Base-by-base conservation (phyloP, 352 stramenopile species). In the Phytopythium oedochilum region DNA sequence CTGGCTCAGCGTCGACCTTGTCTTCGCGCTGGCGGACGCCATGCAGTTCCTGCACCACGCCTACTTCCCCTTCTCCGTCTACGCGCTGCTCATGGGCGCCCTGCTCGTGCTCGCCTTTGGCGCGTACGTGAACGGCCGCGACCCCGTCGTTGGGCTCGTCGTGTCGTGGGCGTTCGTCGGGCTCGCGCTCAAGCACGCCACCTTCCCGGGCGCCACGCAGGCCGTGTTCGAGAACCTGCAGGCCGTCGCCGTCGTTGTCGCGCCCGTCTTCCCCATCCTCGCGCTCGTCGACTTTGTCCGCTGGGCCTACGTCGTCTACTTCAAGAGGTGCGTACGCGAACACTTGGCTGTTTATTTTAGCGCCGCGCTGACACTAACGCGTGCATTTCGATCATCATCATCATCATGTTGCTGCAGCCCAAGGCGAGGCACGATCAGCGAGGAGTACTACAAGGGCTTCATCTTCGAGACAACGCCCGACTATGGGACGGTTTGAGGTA, bases 401-500 rank as follows among this genome's bases (percentile, higher is more conserved):
- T n/a, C n/a, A n/a, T n/a, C n/a, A n/a, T 45, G 26, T 44, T 44
- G 44, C 49, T 59, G 34, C 66, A 61, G 47, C 31, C 57, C 45
- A 45, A 56, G 40, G 54, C 54, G 48, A 43, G 43, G 49, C 48
- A 55, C 48, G 12, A 34, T 55, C 36, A 76, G 65, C 48, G 64
- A 76, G 42, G 70, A 72, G 25, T 78, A 68, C 64, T 77, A 66
- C 60, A 83, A 83, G 54, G 40, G 65, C 23, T 70, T 76, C 53
- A 63, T 63, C 29, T 83, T 78, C 43, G 67, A 83, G 60, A 83
- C 70, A 0, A 68, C 62, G 10, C 60, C 73, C 1, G 73, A 83
- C 53, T 83, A 83, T 55, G 73, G 73, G 28, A 83, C 73, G 6
- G 73, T 83, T 23, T 83, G 58, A 71, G n/a, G n/a, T n/a, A n/a